Base-by-base conservation (phyloP, 192 early-diverging fungal genomes). In the Geranomyces michiganensis region DNA sequence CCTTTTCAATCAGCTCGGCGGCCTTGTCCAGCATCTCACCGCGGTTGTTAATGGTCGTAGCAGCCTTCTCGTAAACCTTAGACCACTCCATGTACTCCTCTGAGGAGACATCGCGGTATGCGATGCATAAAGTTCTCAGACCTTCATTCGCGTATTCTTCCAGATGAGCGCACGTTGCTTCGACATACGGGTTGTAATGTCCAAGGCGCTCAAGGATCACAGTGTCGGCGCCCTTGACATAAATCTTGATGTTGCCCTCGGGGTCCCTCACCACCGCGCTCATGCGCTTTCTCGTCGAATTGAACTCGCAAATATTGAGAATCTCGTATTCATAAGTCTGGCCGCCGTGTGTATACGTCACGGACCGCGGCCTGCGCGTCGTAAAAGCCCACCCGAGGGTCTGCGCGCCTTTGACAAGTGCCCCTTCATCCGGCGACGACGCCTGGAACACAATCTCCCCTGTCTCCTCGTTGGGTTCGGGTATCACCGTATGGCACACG, bases 261-360 rank as follows among this genome's bases (percentile, higher is more conserved):
- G 96, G 92, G 13, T 88, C 85, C 13, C 94, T 89, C 27, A 98
- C 86, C 36, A 99, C 80, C 6, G 92, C 92, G 8, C 93, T 95
- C 97, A 99, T 99, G 64, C 97, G 88, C 76, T 99, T 99, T 47
- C 97, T 87, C n/a, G 95, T 97, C 49, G 93, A 94, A 78, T 99
- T 97, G 85, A 99, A 99, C 84, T 99, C 97, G 79, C 93, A 95
- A 70, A 98, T 90, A 67, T 95, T 94, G 22, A 99, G 81, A 36
- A 99, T 88, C 79, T 97, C 93, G 73, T 89, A 97, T 73, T 97
- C 94, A 41, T 81, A 80, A 24, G 88, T 79, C 19, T 66, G 44
- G 3, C 75, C 77, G 30, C 82, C 73, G 51, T 76, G 69, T 1
- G 41, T 67, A 58, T 82, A 79, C 9, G 80, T 77, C 22, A 88